Percentiles rank a stretch among this genome's conserved stretches.
phyloP scores from a whole-genome alignment of 805 yeast species.

The Kregervanrija delftensis region DNA sequence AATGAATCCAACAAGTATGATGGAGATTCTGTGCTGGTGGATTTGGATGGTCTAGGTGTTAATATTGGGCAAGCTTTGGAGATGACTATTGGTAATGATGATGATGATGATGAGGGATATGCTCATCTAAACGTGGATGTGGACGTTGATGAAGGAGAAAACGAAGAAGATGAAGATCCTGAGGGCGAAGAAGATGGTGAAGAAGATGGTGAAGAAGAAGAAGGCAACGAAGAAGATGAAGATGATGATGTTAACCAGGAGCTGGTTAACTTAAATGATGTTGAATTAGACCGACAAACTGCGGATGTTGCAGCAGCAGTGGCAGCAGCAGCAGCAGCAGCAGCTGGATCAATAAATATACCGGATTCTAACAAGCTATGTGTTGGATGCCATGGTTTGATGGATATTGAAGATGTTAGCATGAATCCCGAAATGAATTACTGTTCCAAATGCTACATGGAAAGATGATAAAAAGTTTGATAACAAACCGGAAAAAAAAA shows the following conservation, averaged over 20 bases:
- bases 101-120: constrained; percentile 1
- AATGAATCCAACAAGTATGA: constrained; percentile 3
- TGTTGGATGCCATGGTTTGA: constrained; percentile 20
- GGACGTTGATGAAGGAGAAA: constrained; percentile 5
- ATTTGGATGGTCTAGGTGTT: constrained; percentile 1
- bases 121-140: background rate
- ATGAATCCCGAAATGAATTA: constrained; percentile 21
- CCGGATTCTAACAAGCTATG: constrained; percentile 24
- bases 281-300: background rate
- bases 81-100: background rate
- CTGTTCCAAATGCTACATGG: constrained; percentile 19
- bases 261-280: too few species aligned
- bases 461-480: background rate
- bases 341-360: constrained; percentile 18
- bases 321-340: constrained; percentile 14
- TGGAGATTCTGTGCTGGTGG: constrained; percentile 5
- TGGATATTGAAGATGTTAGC: constrained; percentile 23
- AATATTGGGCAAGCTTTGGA: background rate
- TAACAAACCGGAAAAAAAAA: too few species aligned
- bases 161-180: background rate
- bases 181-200: background rate
- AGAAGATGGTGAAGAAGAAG: too few species aligned
- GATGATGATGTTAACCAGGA: too few species aligned
- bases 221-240: too few species aligned
- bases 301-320: constrained; percentile 11